Base-by-base conservation (phyloP, 352 stramenopile genomes). In the Pythium phragmitis region DNA sequence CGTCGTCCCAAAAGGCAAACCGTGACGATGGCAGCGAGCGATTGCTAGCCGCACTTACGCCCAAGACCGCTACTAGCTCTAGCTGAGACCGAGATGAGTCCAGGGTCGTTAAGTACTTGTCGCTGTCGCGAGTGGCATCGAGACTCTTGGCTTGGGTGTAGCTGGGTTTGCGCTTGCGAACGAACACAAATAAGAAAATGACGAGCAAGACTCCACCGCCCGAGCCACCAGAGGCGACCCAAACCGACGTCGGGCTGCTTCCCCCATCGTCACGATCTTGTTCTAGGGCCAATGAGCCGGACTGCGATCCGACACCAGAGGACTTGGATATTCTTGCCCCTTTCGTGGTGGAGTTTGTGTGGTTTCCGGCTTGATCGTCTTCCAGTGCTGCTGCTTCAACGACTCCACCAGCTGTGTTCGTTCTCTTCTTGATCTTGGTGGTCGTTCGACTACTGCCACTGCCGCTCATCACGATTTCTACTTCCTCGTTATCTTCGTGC, bases 1-100 rank as follows among this genome's bases (percentile, higher is more conserved):
- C 60, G 14, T 67, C 60, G 34, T 67, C 52, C 28, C 52, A 59
- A 23, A 67, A 60, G 14, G 42, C 51, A 51, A 55, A 59, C 33
- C 42, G 43, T 12, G 51, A 55, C 16, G 51, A 47, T 0, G 30
- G 60, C 8, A 56, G 42, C 19, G 42, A 59, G 36, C 30, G 43
- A 34, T 59, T 41, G 43, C 47, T 49, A 9, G n/a, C 30, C 2
- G 28, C 48, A 6, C 26, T 16, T 16, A n/a, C 48, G 16, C 26
- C 23, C 23, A 42, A 67, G 28, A 66, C n/a, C 26, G 59, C 45
- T 23, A 51, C 34, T 4, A 34, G 42, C 26, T 21, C 52, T 13
- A 26, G 4, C 4, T n/a, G 19, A 6, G 52, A 49, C 7, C 21
- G 37, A 23, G 9, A 34, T 2, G 47, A 55, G 36, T 64, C 33